Evolutionary conservation across 2,329 filamentous ascomycete genomes (phyloP), one percentile per base, ranked within the genome.

Genomic region (Claviceps sp.): DNA sequence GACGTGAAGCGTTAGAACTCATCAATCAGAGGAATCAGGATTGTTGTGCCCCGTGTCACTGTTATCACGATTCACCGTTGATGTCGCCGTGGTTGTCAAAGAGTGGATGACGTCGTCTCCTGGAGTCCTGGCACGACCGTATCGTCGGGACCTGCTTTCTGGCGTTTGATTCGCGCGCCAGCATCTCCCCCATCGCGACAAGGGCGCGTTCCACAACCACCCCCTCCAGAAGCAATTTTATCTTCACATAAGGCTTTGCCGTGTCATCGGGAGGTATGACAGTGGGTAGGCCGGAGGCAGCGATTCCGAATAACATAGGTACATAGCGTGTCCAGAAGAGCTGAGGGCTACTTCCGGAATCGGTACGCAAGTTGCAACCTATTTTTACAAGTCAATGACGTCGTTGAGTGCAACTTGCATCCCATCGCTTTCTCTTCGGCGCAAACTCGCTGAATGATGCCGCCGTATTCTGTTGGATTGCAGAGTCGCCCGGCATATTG

Each of bases 361-460:
- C n/a, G 14, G 22, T 40, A 5, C 4, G 37, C 50, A 9, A 16
- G 18, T 18, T 18, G 18, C 18, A 18, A 18, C 18, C 11, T 26
- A 37, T 30, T 22, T 38, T 26, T 22, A 38, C n/a, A 46, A 34
- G 38, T n/a, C 38, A 20, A 52, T 52, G 51, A 52, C 51, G 51
- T 50, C 34, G 47, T 40, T 50, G 24, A 41, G 40, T 16, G 18
- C 50, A 51, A 37, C 43, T 40, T 37, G 14, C n/a, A 22, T 37
- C 41, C 2, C 30, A 37, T 40, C 43, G 30, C 38, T 37, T 37
- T 18, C 38, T 30, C 8, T 30, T 30, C 26, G 8, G 26, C 26
- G 26, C 26, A 34, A 34, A 34, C 30, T 34, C 30, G 30, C 30
- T 34, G 30, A 34, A 34, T 34, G 9, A 34, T 11, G 30, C 9